Evolutionary conservation across 768 basidiomycete species (phyloP), one percentile per base, ranked within the genome.

Genomic region (Psilocybe cyanescens): DNA sequence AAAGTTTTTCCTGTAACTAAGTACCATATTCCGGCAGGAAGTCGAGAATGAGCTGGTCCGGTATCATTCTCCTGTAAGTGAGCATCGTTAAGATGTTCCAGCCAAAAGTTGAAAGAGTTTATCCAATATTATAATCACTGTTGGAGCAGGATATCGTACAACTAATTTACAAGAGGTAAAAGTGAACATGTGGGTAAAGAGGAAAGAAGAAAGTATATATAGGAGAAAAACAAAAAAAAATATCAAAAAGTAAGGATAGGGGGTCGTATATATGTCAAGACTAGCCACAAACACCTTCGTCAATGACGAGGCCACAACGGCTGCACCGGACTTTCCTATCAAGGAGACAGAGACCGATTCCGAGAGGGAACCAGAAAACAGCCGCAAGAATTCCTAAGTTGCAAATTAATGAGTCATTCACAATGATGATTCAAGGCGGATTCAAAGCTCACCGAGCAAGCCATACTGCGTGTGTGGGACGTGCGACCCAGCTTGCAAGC

Each of bases 291-390:
- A 82, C 41, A 4, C 83, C 81, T 16, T 79, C 74, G 30, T 80
- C 78, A 29, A 85, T 75, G 2, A 75, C 62, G 3, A 70, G 61
- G 1, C 83, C 83, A 47, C 84, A 86, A 3, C 83, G 80, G 16
- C 69, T 72, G 74, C 92, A 95, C 63, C 79, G 81, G 30, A 91
- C 88, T 53, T 80, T 76, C 47, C 89, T 82, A 71, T 95, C 93
- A 28, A 95, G 78, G 8, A 94, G 73, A 68, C 93, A 95, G 4
- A 90, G 76, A 2, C 86, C 91, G 41, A 95, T 81, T 4, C 93
- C 93, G 0, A 94, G 74, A 3, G 93, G 93, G 77, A 95, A 95
- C 92, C 91, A 94, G 61, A 94, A 77, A 28, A 95, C 76, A 3
- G 93, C 92, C 7, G 90, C 90, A n/a, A 95, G 75, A 33, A 94